Evolutionary conservation across 208 protist genomes (phyloP).

Genomic region (Wallacemonas sp.): DNA sequence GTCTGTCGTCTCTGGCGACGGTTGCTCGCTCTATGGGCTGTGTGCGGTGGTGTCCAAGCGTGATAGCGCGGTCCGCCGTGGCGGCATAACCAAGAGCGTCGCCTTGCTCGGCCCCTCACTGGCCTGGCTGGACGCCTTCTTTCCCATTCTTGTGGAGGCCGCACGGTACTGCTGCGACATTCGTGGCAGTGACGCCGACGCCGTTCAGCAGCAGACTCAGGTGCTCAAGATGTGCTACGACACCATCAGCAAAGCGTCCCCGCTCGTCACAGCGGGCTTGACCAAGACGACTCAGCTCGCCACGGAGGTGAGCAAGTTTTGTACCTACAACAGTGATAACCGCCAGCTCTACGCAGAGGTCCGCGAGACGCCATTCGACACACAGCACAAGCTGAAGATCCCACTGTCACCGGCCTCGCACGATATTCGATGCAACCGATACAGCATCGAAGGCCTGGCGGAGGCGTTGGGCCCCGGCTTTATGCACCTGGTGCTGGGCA

Average conservation of each 20-base stretch:
- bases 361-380: constrained; percentile 47
- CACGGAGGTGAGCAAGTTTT: constrained; percentile 36
- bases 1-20: neutral
- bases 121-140: constrained; percentile 74
- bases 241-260: constrained; percentile 39
- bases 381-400: constrained; percentile 41
- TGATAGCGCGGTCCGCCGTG: constrained; percentile 57
- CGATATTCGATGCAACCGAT: constrained; percentile 51
- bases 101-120: constrained; percentile 66
- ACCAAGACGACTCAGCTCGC: constrained; percentile 30
- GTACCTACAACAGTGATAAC: constrained; percentile 32
- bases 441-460: constrained; percentile 67
- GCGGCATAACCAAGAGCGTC: constrained; percentile 82
- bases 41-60: constrained; percentile 72
- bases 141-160: constrained; percentile 60
- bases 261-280: constrained; percentile 21
- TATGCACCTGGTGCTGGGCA: constrained; percentile 57
- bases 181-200: constrained; percentile 45
- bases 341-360: constrained; percentile 38
- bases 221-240: constrained; percentile 64
- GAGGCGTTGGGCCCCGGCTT: constrained; percentile 52
- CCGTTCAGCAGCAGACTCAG: constrained; percentile 42
- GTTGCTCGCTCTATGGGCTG: constrained; percentile 55
- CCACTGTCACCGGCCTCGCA: constrained; percentile 45
- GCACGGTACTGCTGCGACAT: constrained; percentile 74